phyloP scores from a whole-genome alignment of 2,329 filamentous ascomycete species.

The Neopestalotiopsis sp. region DNA sequence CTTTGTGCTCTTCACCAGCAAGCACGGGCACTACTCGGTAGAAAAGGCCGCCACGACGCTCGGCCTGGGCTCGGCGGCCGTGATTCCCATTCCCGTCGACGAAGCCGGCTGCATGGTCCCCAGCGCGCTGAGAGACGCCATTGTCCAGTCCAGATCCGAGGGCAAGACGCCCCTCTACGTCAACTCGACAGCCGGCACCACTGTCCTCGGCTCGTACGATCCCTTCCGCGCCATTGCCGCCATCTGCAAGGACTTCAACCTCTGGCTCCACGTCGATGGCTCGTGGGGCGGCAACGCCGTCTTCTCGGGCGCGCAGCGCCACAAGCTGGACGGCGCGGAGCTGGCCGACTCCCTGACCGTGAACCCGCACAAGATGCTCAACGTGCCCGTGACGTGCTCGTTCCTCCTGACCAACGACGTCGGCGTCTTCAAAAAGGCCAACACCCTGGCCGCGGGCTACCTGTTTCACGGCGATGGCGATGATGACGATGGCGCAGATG shows the following conservation, averaged over 20 bases:
- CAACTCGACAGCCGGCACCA: conserved; percentile 94
- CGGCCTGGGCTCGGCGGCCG: conserved; percentile 78
- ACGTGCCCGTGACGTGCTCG: conserved; percentile 86
- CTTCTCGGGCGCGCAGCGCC: conserved; percentile 70
- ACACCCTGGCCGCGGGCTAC: conserved; percentile 87
- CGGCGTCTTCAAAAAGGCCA: conserved; percentile 77
- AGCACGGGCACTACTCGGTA: conserved; percentile 91
- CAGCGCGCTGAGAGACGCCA: conserved; percentile 64
- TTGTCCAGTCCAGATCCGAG: conserved; percentile 64
- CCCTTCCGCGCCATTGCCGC: conserved; percentile 72
- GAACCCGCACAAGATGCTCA: conserved; percentile 98
- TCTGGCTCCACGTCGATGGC: conserved; percentile 95
- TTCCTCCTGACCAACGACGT: conserved; percentile 84
- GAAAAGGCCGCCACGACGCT: conserved; percentile 94
- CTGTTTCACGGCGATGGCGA: conserved; percentile 68
- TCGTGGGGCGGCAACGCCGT: conserved; percentile 87
- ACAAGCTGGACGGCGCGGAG: conserved; percentile 72
- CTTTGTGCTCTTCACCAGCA: conserved; percentile 87
- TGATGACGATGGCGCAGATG: conserved; percentile 38
- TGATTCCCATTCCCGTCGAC: conserved; percentile 79
- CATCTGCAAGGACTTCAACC: conserved; percentile 71
- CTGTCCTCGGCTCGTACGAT: conserved; percentile 88
- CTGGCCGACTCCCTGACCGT: conserved; percentile 83
- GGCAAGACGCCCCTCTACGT: conserved; percentile 90
- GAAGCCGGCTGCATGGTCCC: conserved; percentile 73